Percentiles rank a stretch among this genome's conserved stretches.
phyloP scores from a whole-genome alignment of 2,329 filamentous ascomycete genomes.

The Parastagonospora nodorum region DNA sequence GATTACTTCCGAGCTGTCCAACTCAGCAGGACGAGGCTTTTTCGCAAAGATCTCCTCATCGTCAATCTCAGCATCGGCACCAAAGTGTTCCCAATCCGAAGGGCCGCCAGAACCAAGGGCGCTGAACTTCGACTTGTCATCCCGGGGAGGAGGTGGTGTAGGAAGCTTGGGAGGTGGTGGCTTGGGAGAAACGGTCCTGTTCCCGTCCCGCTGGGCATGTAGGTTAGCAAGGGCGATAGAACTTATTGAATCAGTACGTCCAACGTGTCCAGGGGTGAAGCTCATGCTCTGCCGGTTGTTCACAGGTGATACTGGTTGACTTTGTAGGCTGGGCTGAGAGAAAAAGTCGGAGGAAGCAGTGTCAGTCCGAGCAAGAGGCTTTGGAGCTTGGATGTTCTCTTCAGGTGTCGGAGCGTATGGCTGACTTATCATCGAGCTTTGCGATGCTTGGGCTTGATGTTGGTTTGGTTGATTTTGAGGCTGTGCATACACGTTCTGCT shows the following conservation, averaged over 20 bases:
- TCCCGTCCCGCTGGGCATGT: conserved; percentile 30
- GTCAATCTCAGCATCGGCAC: conserved; percentile 38
- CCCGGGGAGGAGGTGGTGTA: conserved; percentile 31
- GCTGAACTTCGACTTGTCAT: conserved; percentile 36
- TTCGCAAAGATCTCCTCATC: conserved; percentile 43
- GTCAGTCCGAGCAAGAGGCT: conserved; percentile 28
- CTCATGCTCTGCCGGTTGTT: conserved; percentile 33
- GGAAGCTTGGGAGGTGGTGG: conserved; percentile 22
- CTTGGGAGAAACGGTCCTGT: conserved; percentile 32
- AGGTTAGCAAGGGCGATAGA: conserved; percentile 39
- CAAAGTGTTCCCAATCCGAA: conserved; percentile 47
- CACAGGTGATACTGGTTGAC: conserved; percentile 42
- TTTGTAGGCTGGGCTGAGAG: conserved; percentile 32
- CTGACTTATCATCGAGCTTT: conserved; percentile 20
- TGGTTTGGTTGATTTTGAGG: conserved; percentile 29
- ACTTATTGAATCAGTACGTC: conserved; percentile 37
- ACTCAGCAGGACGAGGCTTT: conserved; percentile 22
- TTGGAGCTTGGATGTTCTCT: conserved; percentile 34
- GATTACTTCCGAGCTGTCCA: conserved; percentile 38
- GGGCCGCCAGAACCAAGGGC: conserved; percentile 42
- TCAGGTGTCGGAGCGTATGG: conserved; percentile 21
- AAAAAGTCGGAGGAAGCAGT: conserved; percentile 32
- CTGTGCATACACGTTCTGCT: conserved; percentile 9
- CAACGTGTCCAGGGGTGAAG: conserved; percentile 24
- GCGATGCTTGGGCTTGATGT: conserved; percentile 29